Conservation (phyloP, 2,329 filamentous ascomycete genomes). For the Nannizziopsis arthrosporioides region DNA sequence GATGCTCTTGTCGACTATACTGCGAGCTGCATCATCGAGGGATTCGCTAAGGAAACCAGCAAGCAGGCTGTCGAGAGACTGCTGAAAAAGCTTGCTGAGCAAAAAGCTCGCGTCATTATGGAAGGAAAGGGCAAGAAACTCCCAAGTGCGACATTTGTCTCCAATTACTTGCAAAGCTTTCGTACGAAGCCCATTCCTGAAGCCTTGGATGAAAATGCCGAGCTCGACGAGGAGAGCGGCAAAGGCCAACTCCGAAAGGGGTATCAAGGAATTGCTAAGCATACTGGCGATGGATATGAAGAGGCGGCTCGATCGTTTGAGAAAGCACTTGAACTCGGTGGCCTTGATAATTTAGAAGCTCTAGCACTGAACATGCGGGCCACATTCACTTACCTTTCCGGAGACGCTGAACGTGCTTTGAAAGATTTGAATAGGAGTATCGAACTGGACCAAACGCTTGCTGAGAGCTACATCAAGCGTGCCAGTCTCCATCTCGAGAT, state of each 20-base stretch:
- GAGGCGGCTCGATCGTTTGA: slow-evolving; percentile 79
- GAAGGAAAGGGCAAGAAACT: slow-evolving; percentile 70
- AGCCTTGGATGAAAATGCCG: slow-evolving; percentile 70
- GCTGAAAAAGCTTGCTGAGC: slow-evolving; percentile 91
- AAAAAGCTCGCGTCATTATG: slow-evolving; percentile 83
- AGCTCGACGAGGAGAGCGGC: slow-evolving; percentile 65
- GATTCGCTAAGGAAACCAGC: slow-evolving; percentile 82
- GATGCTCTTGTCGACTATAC: slow-evolving; percentile 96
- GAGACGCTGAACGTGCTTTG: slow-evolving; percentile 73
- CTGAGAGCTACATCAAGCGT: slow-evolving; percentile 96
- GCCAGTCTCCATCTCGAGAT: slow-evolving; percentile 96
- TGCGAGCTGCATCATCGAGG: slow-evolving; percentile 96
- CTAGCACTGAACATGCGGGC: slow-evolving; percentile 94
- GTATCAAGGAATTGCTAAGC: slow-evolving; percentile 66
- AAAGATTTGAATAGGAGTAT: slow-evolving; percentile 84
- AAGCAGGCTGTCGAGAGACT: slow-evolving; percentile 84
- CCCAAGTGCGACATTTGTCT: slow-evolving; percentile 90
- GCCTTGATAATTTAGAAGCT: slow-evolving; percentile 71
- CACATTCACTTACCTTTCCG: slow-evolving; percentile 85
- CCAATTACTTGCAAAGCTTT: slow-evolving; percentile 99
- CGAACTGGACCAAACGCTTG: slow-evolving; percentile 73
- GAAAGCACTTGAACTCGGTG: slow-evolving; percentile 69
- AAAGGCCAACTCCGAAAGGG: slow-evolving; percentile 79
- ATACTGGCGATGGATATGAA: slow-evolving; percentile 83
- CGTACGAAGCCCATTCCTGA: slow-evolving; percentile 65